A percentile compares a stretch with the other conserved stretches of the same genome.
These are phyloP conservation scores for Candida verbasci DNA, from an alignment of 805 yeast species.

Conservation along the genomic window DNA sequence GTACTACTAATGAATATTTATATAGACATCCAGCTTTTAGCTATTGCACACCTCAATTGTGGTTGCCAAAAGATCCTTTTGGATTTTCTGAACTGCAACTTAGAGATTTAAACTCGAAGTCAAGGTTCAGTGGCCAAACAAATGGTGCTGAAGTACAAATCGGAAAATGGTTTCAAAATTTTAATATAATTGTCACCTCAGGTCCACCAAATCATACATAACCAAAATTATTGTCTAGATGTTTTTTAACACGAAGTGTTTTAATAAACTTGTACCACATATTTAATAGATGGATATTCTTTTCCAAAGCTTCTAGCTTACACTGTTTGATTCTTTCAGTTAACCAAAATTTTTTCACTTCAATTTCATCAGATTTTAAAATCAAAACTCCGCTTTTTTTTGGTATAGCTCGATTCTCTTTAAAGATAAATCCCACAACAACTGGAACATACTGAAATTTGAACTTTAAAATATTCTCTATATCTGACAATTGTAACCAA, in stretches of 20 bases:
- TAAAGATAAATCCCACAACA: slow-evolving; percentile 26
- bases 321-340: slow-evolving; percentile 12
- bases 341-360: slow-evolving; percentile 24
- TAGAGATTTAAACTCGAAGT: slow-evolving; percentile 12
- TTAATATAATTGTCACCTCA: slow-evolving; percentile 17
- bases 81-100: slow-evolving; percentile 25
- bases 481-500: slow-evolving; percentile 21
- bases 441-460: slow-evolving; percentile 25
- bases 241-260: slow-evolving; percentile 11
- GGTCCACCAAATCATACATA: slow-evolving; percentile 33
- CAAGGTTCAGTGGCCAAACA: slow-evolving; percentile 14
- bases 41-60: slow-evolving; percentile 31
- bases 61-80: slow-evolving; percentile 37
- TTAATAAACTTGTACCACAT: slow-evolving; percentile 8
- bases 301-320: background rate
- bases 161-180: slow-evolving; percentile 8
- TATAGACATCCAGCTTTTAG: slow-evolving; percentile 37
- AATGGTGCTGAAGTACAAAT: slow-evolving; percentile 21
- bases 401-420: slow-evolving; percentile 23
- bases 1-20: slow-evolving; percentile 19
- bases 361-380: slow-evolving; percentile 11
- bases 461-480: slow-evolving; percentile 16
- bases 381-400: slow-evolving; percentile 25
- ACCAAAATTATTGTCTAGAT: slow-evolving; percentile 11
- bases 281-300: slow-evolving; percentile 13